Evolutionary conservation across 345 rosid genomes (phyloP).

Genomic region (Syzygium grande): DNA sequence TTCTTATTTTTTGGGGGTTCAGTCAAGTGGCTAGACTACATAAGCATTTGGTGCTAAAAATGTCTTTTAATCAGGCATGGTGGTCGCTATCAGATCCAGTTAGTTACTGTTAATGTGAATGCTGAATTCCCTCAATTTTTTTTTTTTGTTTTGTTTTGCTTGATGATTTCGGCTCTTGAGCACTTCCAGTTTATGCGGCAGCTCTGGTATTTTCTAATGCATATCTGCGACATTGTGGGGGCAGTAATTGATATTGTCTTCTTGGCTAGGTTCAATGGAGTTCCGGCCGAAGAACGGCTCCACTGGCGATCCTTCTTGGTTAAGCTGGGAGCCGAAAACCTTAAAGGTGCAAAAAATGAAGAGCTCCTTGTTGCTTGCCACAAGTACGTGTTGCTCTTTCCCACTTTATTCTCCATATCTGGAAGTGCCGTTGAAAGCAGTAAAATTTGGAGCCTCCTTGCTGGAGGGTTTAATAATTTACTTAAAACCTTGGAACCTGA

Average conservation of each 20-base stretch:
- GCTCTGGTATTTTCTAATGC: background rate
- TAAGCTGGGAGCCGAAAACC: constrained; percentile 88
- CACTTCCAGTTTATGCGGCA: background rate
- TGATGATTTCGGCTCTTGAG: background rate
- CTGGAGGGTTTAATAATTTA: background rate
- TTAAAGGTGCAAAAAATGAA: constrained; percentile 81
- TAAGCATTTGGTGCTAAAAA: background rate
- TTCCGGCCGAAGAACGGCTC: constrained; percentile 88
- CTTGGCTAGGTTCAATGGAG: constrained; percentile 75
- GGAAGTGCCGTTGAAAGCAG: background rate
- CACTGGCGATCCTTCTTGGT: constrained; percentile 95
- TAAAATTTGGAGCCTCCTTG: background rate
- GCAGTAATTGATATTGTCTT: background rate
- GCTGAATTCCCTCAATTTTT: background rate
- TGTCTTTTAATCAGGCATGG: background rate
- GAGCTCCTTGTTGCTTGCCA: constrained; percentile 95
- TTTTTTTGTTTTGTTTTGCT: background rate
- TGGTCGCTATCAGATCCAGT: background rate
- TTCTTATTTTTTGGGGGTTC: background rate
- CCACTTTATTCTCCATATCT: background rate
- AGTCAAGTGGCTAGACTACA: background rate
- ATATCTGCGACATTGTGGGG: background rate
- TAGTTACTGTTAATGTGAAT: background rate
- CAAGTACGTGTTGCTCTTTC: constrained; percentile 38
- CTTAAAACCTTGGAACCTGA: background rate